Evolutionary conservation across 148 eudicot species (phyloP).

Genomic region (Gaultheria prostrata): DNA sequence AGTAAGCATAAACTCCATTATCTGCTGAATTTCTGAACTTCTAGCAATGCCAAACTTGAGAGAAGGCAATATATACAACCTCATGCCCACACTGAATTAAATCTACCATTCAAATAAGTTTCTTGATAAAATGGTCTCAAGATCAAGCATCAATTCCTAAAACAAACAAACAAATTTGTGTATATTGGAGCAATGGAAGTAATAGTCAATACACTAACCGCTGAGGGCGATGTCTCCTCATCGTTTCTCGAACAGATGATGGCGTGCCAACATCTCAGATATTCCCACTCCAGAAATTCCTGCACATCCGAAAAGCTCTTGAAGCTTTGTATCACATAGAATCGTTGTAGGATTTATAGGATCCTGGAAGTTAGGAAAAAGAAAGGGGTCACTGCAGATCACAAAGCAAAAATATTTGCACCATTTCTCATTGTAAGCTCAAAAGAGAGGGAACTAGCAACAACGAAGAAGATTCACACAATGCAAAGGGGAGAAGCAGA

Average conservation of each 20-base stretch:
- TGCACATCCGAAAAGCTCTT: slow-evolving; percentile 70
- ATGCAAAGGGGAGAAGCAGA: neutral
- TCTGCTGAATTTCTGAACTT: neutral
- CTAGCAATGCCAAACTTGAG: neutral
- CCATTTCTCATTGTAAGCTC: neutral
- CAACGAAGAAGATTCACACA: neutral
- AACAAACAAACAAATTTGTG: neutral
- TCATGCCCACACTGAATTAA: neutral
- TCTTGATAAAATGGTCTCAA: neutral
- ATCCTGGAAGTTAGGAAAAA: slow-evolving; percentile 41
- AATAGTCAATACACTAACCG: slow-evolving; percentile 37
- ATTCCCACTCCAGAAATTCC: slow-evolving; percentile 55
- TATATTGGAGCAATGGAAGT: neutral
- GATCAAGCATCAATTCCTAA: neutral
- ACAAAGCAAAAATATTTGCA: neutral
- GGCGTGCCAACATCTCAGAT: slow-evolving; percentile 61
- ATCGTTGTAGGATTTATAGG: slow-evolving; percentile 46
- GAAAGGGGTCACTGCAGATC: neutral
- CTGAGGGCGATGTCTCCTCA: slow-evolving; percentile 29
- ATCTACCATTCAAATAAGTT: neutral
- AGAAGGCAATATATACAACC: neutral
- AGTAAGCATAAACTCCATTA: neutral
- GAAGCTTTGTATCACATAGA: slow-evolving; percentile 72
- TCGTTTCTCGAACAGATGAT: slow-evolving; percentile 61
- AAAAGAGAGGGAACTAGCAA: neutral